These are phyloP conservation scores for Vaucheria bursata DNA, from an alignment of 352 stramenopile species.

Conservation along the genomic window DNA sequence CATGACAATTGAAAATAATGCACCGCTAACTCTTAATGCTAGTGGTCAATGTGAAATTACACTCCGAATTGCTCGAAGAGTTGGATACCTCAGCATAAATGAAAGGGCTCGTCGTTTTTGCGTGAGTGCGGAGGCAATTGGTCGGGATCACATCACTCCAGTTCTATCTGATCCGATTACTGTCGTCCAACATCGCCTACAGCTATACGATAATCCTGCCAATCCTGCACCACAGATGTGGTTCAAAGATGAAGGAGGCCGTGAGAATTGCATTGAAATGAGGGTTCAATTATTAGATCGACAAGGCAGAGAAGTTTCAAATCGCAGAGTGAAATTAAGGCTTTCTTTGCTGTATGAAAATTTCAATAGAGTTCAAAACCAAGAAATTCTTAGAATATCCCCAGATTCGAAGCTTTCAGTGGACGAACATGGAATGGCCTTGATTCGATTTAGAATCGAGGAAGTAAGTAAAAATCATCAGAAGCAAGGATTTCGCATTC, in stretches of 20 bases:
- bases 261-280: constrained; percentile 86
- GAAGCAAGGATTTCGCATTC: constrained; percentile 77
- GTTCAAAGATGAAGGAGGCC: constrained; percentile 91
- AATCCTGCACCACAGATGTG: constrained; percentile 74
- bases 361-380: constrained; percentile 12
- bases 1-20: not conserved
- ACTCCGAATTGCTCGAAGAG: not conserved
- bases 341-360: constrained; percentile 29
- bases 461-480: constrained; percentile 78
- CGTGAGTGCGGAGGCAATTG: constrained; percentile 23
- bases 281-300: constrained; percentile 65
- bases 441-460: constrained; percentile 15
- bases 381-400: constrained; percentile 20
- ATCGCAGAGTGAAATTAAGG: constrained; percentile 58
- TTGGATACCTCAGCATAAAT: constrained; percentile 13
- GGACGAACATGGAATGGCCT: not conserved
- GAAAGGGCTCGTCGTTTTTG: constrained; percentile 34
- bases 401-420: constrained; percentile 9
- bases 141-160: constrained; percentile 27
- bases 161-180: constrained; percentile 42
- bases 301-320: constrained; percentile 59
- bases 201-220: constrained; percentile 36
- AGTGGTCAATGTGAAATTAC: not conserved
- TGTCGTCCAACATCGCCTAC: constrained; percentile 23
- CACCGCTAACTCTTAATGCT: not conserved